A percentile compares a stretch with the other conserved stretches of the same genome.
Evolutionary conservation across 2,329 filamentous ascomycete species (phyloP).

Genomic region (Colletotrichum sp.): DNA sequence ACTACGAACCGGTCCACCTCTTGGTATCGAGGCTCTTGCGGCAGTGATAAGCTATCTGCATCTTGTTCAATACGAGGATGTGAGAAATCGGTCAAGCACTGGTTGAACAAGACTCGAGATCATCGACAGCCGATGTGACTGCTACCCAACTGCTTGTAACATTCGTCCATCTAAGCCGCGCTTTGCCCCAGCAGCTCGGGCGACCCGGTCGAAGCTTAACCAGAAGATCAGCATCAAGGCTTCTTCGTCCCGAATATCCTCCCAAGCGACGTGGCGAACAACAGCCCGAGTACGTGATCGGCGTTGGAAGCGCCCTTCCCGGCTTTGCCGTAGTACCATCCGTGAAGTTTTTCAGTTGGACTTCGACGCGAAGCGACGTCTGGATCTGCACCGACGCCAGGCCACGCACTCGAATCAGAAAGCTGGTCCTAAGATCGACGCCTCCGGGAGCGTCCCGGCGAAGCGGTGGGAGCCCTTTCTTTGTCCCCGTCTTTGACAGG

Average conservation of each 20-base stretch:
- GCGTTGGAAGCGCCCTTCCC: not conserved
- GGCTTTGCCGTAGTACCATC: not conserved
- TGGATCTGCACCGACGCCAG: not conserved
- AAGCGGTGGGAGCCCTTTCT: not conserved
- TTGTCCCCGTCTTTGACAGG: not conserved
- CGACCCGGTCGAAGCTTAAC: not conserved
- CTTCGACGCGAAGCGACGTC: not conserved
- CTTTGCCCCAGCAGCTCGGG: not conserved
- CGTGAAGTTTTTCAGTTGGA: not conserved
- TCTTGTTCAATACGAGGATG: not conserved
- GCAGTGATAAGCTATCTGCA: not conserved
- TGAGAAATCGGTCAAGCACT: not conserved
- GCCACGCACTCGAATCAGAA: not conserved
- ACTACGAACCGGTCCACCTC: not conserved
- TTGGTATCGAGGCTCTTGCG: not conserved
- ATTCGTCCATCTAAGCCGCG: not conserved
- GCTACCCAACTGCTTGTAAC: not conserved
- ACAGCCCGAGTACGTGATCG: not conserved
- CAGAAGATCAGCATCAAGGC: not conserved
- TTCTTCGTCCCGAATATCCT: not conserved
- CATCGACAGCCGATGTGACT: not conserved
- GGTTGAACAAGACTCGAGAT: not conserved
- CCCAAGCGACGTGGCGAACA: slow-evolving; percentile 4
- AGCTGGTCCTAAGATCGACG: not conserved
- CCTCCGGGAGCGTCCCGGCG: not conserved